Percentiles rank a stretch among this genome's conserved stretches.
These are phyloP conservation scores for Nicotiana tabacum DNA, from an alignment of 257 asterid species.

Conservation along the genomic window DNA sequence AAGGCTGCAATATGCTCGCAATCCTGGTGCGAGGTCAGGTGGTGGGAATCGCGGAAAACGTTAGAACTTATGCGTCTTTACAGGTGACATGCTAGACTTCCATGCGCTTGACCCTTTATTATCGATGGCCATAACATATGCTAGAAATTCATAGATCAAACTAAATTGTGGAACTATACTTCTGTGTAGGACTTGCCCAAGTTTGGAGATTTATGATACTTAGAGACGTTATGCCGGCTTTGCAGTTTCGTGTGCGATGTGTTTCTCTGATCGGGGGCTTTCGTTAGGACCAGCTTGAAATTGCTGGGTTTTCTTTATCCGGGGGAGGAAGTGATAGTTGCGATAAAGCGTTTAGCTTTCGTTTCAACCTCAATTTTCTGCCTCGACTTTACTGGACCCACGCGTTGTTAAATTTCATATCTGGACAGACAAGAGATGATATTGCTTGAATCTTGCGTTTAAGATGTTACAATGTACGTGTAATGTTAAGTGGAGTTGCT, in stretches of 20 bases:
- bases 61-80: slow-evolving; percentile 28
- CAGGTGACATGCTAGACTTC: slow-evolving; percentile 49
- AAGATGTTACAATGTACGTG: not conserved
- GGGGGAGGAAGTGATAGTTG: not conserved
- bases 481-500: not conserved
- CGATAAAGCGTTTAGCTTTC: not conserved
- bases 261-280: not conserved
- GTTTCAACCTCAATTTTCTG: not conserved
- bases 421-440: not conserved
- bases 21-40: slow-evolving; percentile 67
- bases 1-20: slow-evolving; percentile 58
- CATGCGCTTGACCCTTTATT: slow-evolving; percentile 27
- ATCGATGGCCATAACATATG: slow-evolving; percentile 30
- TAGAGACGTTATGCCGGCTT: slow-evolving; percentile 18
- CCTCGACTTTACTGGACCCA: slow-evolving; percentile 9
- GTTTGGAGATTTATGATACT: slow-evolving; percentile 15
- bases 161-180: slow-evolving; percentile 37
- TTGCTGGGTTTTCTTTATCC: slow-evolving; percentile 1
- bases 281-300: slow-evolving; percentile 5
- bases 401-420: not conserved
- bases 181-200: slow-evolving; percentile 47
- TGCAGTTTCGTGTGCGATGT: slow-evolving; percentile 21
- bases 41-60: slow-evolving; percentile 56
- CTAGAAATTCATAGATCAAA: slow-evolving; percentile 15
- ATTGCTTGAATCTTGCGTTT: not conserved